Percentiles rank a stretch among this genome's conserved stretches.
These are phyloP conservation scores for Pseudogymnoascus sp. DNA, from an alignment of 2,329 filamentous ascomycete genomes.

Conservation along the genomic window DNA sequence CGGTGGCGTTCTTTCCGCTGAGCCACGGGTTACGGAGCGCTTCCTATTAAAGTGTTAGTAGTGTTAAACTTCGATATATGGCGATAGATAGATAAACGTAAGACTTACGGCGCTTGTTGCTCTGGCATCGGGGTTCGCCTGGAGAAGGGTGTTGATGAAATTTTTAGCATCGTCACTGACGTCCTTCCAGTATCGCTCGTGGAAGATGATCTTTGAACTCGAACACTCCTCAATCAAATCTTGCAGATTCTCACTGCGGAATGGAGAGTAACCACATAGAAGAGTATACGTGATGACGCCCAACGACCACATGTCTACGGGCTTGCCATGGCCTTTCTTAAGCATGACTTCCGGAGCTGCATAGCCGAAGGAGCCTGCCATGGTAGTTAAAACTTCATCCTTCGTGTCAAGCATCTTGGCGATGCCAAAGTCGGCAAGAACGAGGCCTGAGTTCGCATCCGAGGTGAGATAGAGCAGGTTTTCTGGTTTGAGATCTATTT, in stretches of 20 bases:
- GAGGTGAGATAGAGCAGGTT: slow-evolving; percentile 89
- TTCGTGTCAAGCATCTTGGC: slow-evolving; percentile 93
- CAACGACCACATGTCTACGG: slow-evolving; percentile 98
- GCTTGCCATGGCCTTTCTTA: slow-evolving; percentile 94
- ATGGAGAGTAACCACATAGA: slow-evolving; percentile 95
- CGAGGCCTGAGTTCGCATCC: slow-evolving; percentile 70
- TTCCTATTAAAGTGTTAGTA: slow-evolving; percentile 42
- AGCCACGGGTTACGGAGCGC: slow-evolving; percentile 82
- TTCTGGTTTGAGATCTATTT: slow-evolving; percentile 87
- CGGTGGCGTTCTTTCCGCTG: slow-evolving; percentile 80
- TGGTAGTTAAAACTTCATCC: slow-evolving; percentile 88
- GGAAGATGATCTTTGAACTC: slow-evolving; percentile 77
- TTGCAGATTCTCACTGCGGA: slow-evolving; percentile 86
- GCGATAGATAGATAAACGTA: neutral
- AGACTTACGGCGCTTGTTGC: slow-evolving; percentile 63
- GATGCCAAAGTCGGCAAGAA: slow-evolving; percentile 96
- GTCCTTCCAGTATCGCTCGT: slow-evolving; percentile 97
- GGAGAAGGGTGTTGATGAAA: slow-evolving; percentile 77
- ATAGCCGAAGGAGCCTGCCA: slow-evolving; percentile 98
- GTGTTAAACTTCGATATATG: neutral
- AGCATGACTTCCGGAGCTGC: slow-evolving; percentile 97
- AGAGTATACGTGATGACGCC: slow-evolving; percentile 98
- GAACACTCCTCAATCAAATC: slow-evolving; percentile 94
- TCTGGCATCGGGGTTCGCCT: slow-evolving; percentile 68
- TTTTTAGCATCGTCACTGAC: slow-evolving; percentile 92